Evolutionary conservation across 2,329 filamentous ascomycete genomes (phyloP).

Genomic region (Sporothrix globosa): DNA sequence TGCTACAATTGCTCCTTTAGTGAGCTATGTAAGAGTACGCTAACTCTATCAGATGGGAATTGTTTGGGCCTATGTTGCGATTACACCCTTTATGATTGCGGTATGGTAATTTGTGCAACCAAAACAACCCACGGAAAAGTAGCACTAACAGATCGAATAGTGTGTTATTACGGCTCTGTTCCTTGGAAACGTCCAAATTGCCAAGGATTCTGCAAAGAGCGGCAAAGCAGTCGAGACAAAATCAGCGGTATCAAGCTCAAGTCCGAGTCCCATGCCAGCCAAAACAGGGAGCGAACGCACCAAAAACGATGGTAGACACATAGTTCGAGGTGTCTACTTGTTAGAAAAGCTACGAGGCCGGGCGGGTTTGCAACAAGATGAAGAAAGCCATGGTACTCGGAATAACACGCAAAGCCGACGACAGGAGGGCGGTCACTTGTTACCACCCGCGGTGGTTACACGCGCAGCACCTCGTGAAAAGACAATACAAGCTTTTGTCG

Average conservation of each 20-base stretch:
- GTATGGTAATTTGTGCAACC: constrained; percentile 39
- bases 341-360: not conserved
- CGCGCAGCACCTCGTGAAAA: not conserved
- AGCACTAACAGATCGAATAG: constrained; percentile 26
- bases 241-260: not conserved
- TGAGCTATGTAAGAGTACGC: not conserved
- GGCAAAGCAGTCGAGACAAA: not conserved
- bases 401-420: not conserved
- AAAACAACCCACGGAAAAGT: not conserved
- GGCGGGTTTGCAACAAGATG: not conserved
- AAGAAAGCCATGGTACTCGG: not conserved
- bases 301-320: not conserved
- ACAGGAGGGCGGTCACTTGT: not conserved
- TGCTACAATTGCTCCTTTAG: too few species aligned
- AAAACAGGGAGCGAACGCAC: not conserved
- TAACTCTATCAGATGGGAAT: constrained; percentile 50
- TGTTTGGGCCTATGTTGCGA: constrained; percentile 66
- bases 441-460: not conserved
- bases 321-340: not conserved
- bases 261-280: not conserved
- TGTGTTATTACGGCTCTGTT: constrained; percentile 40
- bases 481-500: constrained; percentile 20
- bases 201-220: constrained; percentile 30
- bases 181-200: constrained; percentile 45
- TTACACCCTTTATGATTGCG: constrained; percentile 60